Evolutionary conservation across 176 grass and related monocot species (phyloP), one percentile per base, ranked within the genome.

Genomic region (Juncus effusus): DNA sequence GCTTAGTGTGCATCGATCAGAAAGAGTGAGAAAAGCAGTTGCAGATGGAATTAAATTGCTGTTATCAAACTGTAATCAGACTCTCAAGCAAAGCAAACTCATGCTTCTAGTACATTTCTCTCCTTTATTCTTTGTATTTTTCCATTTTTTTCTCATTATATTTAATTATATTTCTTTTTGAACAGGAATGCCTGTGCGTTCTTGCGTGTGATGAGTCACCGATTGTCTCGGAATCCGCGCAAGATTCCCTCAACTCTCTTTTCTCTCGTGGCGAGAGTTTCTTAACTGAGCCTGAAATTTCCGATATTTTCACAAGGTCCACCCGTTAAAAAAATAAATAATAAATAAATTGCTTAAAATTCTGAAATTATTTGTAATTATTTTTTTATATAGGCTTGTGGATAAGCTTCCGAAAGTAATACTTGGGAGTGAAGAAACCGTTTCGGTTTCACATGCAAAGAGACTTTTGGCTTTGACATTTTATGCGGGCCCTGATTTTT

Each of bases 141-240:
- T 77, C 39, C 19, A 80, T 57, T 67, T 52, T n/a, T 78, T 58
- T 1, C 19, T 28, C 9, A 47, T 36, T 75, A 38, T 83, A 67
- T 68, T 41, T 36, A 72, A 62, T 74, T 53, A 10, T 77, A 36
- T 28, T 83, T 59, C 60, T 53, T 14, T 78, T 59, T 76, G 86
- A 69, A 73, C 82, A 97, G 93, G 88, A 97, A 66, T 92, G 80
- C 69, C 74, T 97, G 63, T 96, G 85, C 77, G 77, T 86, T 78
- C 77, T 97, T 44, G 84, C 72, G 72, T 89, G 77, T 54, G 93
- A 86, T 73, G 80, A 89, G 67, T 72, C 80, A 53, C 56, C 70
- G 41, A 36, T 70, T 80, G 85, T 97, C 19, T 97, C 93, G 74
- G 80, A 86, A 42, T 70, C 75, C 72, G 93, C 88, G 38, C 79